Base-by-base conservation (phyloP, 1,139 yeast species). In the Nakaseomyces bracarensis region DNA sequence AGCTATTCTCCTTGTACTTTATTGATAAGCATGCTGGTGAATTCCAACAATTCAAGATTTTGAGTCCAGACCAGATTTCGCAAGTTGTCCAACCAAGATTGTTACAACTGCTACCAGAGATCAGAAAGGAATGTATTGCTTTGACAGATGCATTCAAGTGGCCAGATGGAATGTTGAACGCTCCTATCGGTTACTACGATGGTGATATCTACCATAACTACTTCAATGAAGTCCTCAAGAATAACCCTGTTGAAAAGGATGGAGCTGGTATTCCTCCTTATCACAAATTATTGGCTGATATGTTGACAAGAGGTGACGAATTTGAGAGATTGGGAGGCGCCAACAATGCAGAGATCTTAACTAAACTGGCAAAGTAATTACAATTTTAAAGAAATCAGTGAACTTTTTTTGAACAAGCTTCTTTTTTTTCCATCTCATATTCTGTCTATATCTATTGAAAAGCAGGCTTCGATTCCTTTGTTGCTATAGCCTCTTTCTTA, bases 151-250 rank as follows among this genome's bases (percentile, higher is more conserved):
- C 95, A 4, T 89, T 89, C 74, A 80, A 82, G 67, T 73, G 82
- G 58, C 77, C 89, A 28, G 96, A 89, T 65, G 83, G 76, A 68
- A 75, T 82, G 66, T 74, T 89, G 61, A 85, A 87, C 66, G 77
- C 96, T 1, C 81, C 95, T 26, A 74, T 89, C 49, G 97, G 96
- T 48, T 73, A 71, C 55, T 82, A 75, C 64, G 79, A 85, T 57
- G 97, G 97, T 51, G 82, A 87, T 61, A 79, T 85, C 44, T 89
- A 87, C 69, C 80, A 79, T 62, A 78, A 84, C 64, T 87, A 87
- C 63, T 77, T 77, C 47, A 74, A 74, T 54, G 67, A 64, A 41
- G 64, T 67, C 16, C 48, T 56, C 18, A 65, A 66, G 39, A 77
- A 77, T 60, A 74, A 78, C 45, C 60, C 63, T 10, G 45, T 47